Evolutionary conservation across 2,329 filamentous ascomycete genomes (phyloP).

Genomic region (Penicillium sp.): DNA sequence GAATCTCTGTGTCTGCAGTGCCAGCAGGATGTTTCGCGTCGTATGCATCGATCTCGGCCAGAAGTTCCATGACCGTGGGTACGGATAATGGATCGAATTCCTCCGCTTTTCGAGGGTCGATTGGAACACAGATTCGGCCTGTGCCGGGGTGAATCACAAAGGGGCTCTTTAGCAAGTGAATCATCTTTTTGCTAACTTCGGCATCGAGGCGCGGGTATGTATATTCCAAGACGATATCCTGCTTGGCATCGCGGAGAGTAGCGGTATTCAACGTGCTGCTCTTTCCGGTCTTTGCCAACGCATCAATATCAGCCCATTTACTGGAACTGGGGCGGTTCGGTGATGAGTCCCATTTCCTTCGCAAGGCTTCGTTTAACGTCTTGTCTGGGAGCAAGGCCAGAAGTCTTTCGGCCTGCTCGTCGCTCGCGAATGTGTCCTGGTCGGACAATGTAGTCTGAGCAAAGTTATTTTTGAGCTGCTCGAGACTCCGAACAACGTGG

Average conservation of each 20-base stretch:
- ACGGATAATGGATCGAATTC: slow-evolving; percentile 81
- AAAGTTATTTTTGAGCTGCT: slow-evolving; percentile 79
- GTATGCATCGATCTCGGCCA: slow-evolving; percentile 83
- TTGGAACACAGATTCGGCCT: slow-evolving; percentile 89
- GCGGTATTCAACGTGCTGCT: slow-evolving; percentile 66
- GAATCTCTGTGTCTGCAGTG: slow-evolving; percentile 38
- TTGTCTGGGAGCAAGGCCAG: slow-evolving; percentile 80
- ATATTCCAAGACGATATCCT: slow-evolving; percentile 94
- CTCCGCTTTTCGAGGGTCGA: slow-evolving; percentile 67
- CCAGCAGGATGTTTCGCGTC: slow-evolving; percentile 38
- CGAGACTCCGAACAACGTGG: slow-evolving; percentile 77
- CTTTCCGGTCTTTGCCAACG: slow-evolving; percentile 68
- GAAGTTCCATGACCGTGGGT: slow-evolving; percentile 77
- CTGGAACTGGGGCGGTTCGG: slow-evolving; percentile 67
- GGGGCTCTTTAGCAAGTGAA: slow-evolving; percentile 94
- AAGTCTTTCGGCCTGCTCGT: slow-evolving; percentile 68
- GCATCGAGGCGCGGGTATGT: slow-evolving; percentile 96
- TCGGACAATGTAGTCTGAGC: slow-evolving; percentile 70
- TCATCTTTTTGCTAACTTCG: slow-evolving; percentile 94
- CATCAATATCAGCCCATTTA: slow-evolving; percentile 94
- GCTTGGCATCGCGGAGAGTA: slow-evolving; percentile 78
- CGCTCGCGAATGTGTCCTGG: slow-evolving; percentile 76
- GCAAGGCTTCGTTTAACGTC: slow-evolving; percentile 67
- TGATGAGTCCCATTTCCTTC: slow-evolving; percentile 83
- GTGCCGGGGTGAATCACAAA: slow-evolving; percentile 96